Conservation (phyloP, 2,329 filamentous ascomycete genomes). For the Cladosporium sp. region DNA sequence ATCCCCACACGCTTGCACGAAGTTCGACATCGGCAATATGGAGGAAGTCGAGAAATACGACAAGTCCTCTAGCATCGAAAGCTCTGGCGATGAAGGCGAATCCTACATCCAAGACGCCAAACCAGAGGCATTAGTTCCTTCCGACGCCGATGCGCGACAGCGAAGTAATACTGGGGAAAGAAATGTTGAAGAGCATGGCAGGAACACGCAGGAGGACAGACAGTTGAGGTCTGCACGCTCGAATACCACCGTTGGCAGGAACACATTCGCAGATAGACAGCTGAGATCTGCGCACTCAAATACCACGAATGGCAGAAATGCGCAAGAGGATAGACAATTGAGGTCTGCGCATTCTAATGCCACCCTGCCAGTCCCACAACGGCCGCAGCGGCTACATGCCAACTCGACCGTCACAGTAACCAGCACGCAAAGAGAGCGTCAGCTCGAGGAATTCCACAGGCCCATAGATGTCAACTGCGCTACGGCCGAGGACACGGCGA, state of each 20-base stretch:
- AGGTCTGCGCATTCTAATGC: neutral
- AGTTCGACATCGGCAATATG: neutral
- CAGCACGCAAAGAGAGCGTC: neutral
- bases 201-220: neutral
- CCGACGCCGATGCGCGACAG: neutral
- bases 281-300: neutral
- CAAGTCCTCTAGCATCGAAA: neutral
- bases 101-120: neutral
- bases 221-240: neutral
- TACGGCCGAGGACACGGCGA: neutral
- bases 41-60: neutral
- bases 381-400: slow-evolving; percentile 7
- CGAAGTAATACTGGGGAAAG: neutral
- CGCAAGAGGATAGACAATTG: neutral
- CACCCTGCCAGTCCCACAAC: neutral
- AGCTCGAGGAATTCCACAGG: neutral
- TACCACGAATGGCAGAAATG: neutral
- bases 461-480: neutral
- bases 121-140: neutral
- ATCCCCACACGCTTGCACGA: neutral
- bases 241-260: neutral
- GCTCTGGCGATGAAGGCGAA: neutral
- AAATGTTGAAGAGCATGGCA: neutral
- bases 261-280: neutral
- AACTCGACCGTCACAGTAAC: slow-evolving; percentile 3